These are phyloP conservation scores for Trametes elegans DNA, from an alignment of 768 basidiomycete genomes.

Conservation along the genomic window DNA sequence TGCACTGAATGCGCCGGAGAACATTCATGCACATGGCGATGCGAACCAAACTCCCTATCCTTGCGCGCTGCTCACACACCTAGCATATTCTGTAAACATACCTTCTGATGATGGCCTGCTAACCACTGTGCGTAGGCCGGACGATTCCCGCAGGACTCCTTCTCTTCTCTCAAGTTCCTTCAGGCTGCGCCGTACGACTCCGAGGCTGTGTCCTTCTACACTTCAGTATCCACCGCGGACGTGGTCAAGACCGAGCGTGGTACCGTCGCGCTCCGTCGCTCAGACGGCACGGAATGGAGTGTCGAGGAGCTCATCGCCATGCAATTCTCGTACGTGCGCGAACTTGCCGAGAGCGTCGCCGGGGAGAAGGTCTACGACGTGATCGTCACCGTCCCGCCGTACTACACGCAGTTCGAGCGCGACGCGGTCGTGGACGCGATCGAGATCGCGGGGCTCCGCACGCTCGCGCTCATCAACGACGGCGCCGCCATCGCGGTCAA, in stretches of 20 bases:
- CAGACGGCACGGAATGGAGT: constrained; percentile 69
- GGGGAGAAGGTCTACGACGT: constrained; percentile 81
- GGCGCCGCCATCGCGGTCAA: constrained; percentile 96
- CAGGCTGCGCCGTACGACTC: constrained; percentile 69
- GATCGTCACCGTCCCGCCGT: constrained; percentile 87
- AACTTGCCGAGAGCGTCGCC: constrained; percentile 75
- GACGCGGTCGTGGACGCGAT: constrained; percentile 90
- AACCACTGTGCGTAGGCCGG: too few species aligned
- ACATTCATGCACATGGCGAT: too few species aligned
- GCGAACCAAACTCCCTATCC: too few species aligned
- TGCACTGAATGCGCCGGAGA: too few species aligned
- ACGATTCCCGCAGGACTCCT: constrained; percentile 86
- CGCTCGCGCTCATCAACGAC: constrained; percentile 86
- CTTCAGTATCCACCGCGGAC: constrained; percentile 32
- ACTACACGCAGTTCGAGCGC: constrained; percentile 87
- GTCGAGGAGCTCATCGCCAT: constrained; percentile 92
- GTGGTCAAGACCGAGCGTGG: constrained; percentile 50
- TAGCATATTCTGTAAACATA: too few species aligned
- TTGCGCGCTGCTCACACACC: not conserved
- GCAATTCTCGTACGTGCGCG: constrained; percentile 88
- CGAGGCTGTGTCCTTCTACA: constrained; percentile 52
- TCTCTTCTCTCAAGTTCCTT: constrained; percentile 81
- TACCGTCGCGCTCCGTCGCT: constrained; percentile 57
- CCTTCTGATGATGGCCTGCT: not conserved
- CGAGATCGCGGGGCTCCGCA: constrained; percentile 84